phyloP scores from a whole-genome alignment of 352 stramenopile species.

The Pythium sp. region DNA sequence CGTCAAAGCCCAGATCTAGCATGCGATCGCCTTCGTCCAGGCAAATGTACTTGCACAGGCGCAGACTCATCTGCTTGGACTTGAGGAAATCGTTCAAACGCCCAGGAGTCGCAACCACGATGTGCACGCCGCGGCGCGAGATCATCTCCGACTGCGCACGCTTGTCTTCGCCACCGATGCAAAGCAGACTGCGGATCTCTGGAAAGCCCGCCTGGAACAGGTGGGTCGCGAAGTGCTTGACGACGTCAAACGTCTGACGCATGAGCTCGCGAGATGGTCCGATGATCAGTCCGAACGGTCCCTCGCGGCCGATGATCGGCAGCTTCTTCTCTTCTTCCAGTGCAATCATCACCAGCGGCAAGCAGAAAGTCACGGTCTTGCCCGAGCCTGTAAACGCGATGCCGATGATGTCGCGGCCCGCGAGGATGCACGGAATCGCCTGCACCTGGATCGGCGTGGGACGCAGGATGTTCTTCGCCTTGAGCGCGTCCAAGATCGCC shows the following conservation, averaged over 20 bases:
- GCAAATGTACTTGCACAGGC: conserved; percentile 97
- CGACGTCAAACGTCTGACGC: conserved; percentile 97
- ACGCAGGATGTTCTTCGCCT: conserved; percentile 94
- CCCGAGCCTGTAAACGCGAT: conserved; percentile 98
- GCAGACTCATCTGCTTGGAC: conserved; percentile 91
- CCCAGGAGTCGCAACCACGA: conserved; percentile 96
- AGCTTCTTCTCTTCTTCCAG: conserved; percentile 96
- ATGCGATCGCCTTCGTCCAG: conserved; percentile 99
- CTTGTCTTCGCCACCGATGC: conserved; percentile 96
- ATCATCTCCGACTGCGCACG: conserved; percentile 90
- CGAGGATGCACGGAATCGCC: conserved; percentile 95
- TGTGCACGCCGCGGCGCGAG: conserved; percentile 90
- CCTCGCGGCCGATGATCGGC: conserved; percentile 92
- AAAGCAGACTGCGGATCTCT: conserved; percentile 89
- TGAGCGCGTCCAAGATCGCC: conserved; percentile 90
- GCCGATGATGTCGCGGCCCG: conserved; percentile 97
- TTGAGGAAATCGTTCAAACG: conserved; percentile 97
- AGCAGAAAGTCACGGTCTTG: conserved; percentile 98
- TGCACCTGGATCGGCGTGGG: conserved; percentile 99
- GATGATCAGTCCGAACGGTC: conserved; percentile 96
- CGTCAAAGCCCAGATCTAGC: conserved; percentile 94
- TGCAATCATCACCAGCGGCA: conserved; percentile 96
- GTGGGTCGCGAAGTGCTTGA: conserved; percentile 90
- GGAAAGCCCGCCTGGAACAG: conserved; percentile 73
- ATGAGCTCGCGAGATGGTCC: conserved; percentile 97